Evolutionary conservation across 192 early-diverging fungal genomes (phyloP).

Genomic region (Entomortierella beljakovae): DNA sequence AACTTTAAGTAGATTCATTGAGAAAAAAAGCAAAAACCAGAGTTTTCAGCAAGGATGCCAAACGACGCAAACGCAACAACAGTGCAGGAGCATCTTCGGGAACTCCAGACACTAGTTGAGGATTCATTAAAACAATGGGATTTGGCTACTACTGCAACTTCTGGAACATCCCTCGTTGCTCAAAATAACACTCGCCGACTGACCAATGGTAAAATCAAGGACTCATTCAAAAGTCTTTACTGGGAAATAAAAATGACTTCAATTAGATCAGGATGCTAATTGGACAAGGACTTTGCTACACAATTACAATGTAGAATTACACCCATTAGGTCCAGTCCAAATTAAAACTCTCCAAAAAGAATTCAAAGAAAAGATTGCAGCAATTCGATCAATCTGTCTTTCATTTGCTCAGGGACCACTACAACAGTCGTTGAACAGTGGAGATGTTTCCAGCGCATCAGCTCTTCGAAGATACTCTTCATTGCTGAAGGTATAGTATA

Average conservation of each 20-base stretch:
- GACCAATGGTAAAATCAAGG: slow-evolving; percentile 24
- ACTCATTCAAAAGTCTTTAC: background rate
- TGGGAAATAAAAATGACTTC: background rate
- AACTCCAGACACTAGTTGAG: slow-evolving; percentile 28
- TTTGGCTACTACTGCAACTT: slow-evolving; percentile 18
- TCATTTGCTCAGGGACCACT: slow-evolving; percentile 51
- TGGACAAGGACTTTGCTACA: background rate
- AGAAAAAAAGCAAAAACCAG: too few species aligned
- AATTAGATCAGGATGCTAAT: background rate
- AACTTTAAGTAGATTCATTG: too few species aligned
- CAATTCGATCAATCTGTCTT: slow-evolving; percentile 45
- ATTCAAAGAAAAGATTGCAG: slow-evolving; percentile 53
- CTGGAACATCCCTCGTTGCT: slow-evolving; percentile 22
- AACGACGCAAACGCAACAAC: slow-evolving; percentile 28
- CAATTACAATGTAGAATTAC: slow-evolving; percentile 22
- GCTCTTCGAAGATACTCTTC: slow-evolving; percentile 39
- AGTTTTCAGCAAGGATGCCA: slow-evolving; percentile 20
- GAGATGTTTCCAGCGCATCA: slow-evolving; percentile 29
- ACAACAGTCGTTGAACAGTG: slow-evolving; percentile 45
- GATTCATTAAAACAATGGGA: slow-evolving; percentile 51
- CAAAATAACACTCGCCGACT: slow-evolving; percentile 21
- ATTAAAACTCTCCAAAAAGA: slow-evolving; percentile 32
- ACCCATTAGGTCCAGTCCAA: slow-evolving; percentile 49
- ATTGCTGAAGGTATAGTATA: slow-evolving; percentile 22
- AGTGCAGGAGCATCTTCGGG: slow-evolving; percentile 49